Conservation (phyloP, 139 green algal genomes). For the Chlorella sp. region DNA sequence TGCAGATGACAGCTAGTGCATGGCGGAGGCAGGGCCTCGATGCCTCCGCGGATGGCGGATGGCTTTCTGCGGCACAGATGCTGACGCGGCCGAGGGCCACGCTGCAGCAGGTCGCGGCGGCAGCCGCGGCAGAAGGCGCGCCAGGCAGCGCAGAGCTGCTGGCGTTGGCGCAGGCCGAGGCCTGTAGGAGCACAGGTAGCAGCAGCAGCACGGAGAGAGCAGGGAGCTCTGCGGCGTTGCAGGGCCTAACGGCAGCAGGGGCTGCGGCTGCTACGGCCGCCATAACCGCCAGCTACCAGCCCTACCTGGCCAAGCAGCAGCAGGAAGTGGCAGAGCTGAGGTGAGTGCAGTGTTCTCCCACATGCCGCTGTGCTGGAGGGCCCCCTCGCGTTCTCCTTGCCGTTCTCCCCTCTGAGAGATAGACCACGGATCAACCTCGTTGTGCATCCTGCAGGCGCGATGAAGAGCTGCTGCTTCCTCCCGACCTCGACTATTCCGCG, state of each 20-base stretch:
- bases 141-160: slow-evolving; percentile 10
- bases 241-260: not conserved
- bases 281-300: slow-evolving; percentile 57
- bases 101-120: slow-evolving; percentile 23
- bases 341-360: too few relatives aligned
- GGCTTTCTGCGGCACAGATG: slow-evolving; percentile 35
- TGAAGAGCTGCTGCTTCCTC: slow-evolving; percentile 48
- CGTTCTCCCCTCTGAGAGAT: too few relatives aligned
- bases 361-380: too few relatives aligned
- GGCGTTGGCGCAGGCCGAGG: not conserved
- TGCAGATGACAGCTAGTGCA: not conserved
- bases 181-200: not conserved
- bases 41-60: slow-evolving; percentile 27
- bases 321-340: slow-evolving; percentile 46
- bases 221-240: not conserved
- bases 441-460: too few relatives aligned
- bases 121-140: slow-evolving; percentile 3
- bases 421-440: too few relatives aligned
- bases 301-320: slow-evolving; percentile 48
- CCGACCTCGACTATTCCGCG: slow-evolving; percentile 46
- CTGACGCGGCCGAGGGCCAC: slow-evolving; percentile 28
- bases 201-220: not conserved
- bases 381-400: too few relatives aligned
- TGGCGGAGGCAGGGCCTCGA: not conserved
- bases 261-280: not conserved